phyloP scores from a whole-genome alignment of 306 rosid genomes.

The Macrotyloma uniflorum region DNA sequence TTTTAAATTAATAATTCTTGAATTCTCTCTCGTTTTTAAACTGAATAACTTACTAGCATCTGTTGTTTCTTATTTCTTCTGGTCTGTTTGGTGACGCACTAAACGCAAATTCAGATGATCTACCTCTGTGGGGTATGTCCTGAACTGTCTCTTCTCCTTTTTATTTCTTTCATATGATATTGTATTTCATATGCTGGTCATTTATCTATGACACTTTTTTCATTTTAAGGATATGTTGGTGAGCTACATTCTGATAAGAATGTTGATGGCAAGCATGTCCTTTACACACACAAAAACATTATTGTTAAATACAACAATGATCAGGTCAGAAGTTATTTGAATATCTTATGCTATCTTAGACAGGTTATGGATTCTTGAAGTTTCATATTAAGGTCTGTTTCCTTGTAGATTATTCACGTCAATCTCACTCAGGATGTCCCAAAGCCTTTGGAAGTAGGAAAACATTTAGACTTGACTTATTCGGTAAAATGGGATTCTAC shows the following conservation, averaged over 20 bases:
- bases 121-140: slow-evolving; percentile 93
- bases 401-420: slow-evolving; percentile 86
- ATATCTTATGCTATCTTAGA: slow-evolving; percentile 1
- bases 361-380: slow-evolving; percentile 24
- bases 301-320: slow-evolving; percentile 80
- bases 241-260: slow-evolving; percentile 85
- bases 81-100: slow-evolving; percentile 42
- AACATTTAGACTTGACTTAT: slow-evolving; percentile 76
- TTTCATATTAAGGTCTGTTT: slow-evolving; percentile 34
- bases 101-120: slow-evolving; percentile 81
- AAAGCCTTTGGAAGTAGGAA: slow-evolving; percentile 77
- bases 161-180: slow-evolving; percentile 20
- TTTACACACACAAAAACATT: slow-evolving; percentile 84
- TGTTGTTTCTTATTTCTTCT: slow-evolving; percentile 30
- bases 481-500: slow-evolving; percentile 85
- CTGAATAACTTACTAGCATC: slow-evolving; percentile 41
- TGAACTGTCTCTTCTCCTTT: slow-evolving; percentile 31
- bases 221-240: slow-evolving; percentile 85
- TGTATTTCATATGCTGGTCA: slow-evolving; percentile 31
- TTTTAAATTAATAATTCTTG: background rate
- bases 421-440: slow-evolving; percentile 87
- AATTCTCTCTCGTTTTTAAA: slow-evolving; percentile 23
- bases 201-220: slow-evolving; percentile 10
- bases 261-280: slow-evolving; percentile 85
- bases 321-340: slow-evolving; percentile 71